phyloP scores from a whole-genome alignment of 2,329 filamentous ascomycete species.

The Trichoderma sp. region DNA sequence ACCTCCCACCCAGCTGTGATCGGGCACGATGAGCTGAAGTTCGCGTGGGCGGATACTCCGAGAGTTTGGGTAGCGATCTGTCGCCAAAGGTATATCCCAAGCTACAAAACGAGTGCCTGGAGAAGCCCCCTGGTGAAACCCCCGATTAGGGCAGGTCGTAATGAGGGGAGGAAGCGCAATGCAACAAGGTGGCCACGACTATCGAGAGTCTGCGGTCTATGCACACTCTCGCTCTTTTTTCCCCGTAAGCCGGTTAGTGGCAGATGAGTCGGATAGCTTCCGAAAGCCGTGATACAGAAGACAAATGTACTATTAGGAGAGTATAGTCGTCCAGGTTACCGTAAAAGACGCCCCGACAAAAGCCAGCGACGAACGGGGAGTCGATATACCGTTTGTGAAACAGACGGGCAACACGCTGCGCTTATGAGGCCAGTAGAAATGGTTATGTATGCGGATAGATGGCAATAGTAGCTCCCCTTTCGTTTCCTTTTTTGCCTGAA shows the following conservation, averaged over 20 bases:
- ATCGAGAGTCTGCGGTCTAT: background rate
- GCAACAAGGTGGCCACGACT: background rate
- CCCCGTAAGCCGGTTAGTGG: background rate
- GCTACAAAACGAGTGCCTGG: background rate
- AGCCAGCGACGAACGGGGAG: background rate
- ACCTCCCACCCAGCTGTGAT: background rate
- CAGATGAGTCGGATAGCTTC: background rate
- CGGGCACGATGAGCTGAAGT: background rate
- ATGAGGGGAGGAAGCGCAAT: background rate
- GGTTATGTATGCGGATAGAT: background rate
- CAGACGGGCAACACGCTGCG: background rate
- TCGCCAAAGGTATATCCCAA: background rate
- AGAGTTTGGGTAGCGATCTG: background rate
- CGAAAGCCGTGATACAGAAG: background rate
- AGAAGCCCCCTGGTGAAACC: background rate
- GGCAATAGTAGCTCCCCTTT: background rate
- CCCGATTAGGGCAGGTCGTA: slow-evolving; percentile 19
- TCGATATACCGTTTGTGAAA: background rate
- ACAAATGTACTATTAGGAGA: background rate
- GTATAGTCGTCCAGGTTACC: background rate
- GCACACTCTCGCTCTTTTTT: background rate
- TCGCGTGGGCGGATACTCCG: background rate
- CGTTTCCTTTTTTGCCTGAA: background rate
- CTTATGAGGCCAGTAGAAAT: background rate
- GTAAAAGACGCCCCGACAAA: background rate